Conservation (phyloP, 768 basidiomycete species). For the Strobilomyces confusus region DNA sequence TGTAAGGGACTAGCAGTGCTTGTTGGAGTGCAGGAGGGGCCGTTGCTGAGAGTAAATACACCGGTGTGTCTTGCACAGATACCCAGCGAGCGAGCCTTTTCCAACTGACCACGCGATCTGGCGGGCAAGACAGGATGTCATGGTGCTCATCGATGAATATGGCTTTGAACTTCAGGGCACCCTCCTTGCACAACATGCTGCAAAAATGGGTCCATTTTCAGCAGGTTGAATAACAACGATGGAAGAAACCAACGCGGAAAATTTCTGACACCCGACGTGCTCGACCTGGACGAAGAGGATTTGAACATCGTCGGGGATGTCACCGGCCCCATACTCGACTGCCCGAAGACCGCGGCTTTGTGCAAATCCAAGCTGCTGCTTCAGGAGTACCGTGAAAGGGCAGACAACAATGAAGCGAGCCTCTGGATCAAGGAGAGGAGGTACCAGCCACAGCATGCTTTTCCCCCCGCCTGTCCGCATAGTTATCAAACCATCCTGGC, state of each 20-base stretch:
- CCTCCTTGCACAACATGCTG: neutral
- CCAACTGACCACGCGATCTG: neutral
- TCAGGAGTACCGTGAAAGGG: neutral
- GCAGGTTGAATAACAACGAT: neutral
- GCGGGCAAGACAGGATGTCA: neutral
- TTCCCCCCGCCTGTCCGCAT: constrained; percentile 5
- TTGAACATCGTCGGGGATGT: neutral
- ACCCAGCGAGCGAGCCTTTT: constrained; percentile 2
- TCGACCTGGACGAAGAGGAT: constrained; percentile 4
- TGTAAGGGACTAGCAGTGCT: neutral
- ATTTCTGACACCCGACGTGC: neutral
- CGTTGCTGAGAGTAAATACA: neutral
- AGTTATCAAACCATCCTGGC: constrained; percentile 3
- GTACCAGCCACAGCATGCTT: constrained; percentile 1
- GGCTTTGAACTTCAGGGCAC: neutral
- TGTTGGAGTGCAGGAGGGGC: neutral
- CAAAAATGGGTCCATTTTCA: neutral
- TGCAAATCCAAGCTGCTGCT: neutral
- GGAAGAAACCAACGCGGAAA: neutral
- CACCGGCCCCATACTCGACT: neutral
- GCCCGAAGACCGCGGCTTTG: neutral
- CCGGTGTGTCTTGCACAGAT: neutral
- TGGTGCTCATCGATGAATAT: constrained; percentile 1
- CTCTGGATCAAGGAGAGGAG: neutral
- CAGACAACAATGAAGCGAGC: constrained; percentile 1